phyloP scores from a whole-genome alignment of 768 basidiomycete genomes.

The Pisolithus tinctorius region DNA sequence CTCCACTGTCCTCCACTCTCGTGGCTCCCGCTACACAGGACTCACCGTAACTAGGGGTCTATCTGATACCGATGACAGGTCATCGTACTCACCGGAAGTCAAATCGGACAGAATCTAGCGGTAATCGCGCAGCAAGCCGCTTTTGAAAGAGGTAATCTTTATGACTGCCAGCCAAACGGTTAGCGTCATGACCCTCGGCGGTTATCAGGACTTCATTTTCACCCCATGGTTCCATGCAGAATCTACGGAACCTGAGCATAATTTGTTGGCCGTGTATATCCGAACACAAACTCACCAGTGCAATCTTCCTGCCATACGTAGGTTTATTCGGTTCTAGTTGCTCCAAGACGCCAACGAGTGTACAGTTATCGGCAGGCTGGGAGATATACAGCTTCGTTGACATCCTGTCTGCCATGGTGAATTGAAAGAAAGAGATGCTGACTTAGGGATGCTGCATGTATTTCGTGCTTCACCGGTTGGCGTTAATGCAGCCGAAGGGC shows the following conservation, averaged over 20 bases:
- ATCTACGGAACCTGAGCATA: constrained; percentile 42
- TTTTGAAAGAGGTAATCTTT: constrained; percentile 83
- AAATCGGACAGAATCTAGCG: constrained; percentile 78
- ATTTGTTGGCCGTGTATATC: constrained; percentile 1
- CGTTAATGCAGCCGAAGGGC: neutral
- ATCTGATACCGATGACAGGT: constrained; percentile 3
- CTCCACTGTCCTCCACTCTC: constrained; percentile 67
- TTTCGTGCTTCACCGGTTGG: neutral
- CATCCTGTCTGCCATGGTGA: constrained; percentile 13
- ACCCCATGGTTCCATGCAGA: constrained; percentile 77
- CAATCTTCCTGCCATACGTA: constrained; percentile 54
- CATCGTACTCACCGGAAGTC: constrained; percentile 63
- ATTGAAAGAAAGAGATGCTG: neutral
- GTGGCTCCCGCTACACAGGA: constrained; percentile 55
- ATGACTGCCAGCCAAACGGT: constrained; percentile 42
- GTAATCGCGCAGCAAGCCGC: constrained; percentile 55
- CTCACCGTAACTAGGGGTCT: neutral
- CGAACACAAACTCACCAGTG: constrained; percentile 43
- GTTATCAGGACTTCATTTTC: constrained; percentile 15
- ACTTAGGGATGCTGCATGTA: neutral
- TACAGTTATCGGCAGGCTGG: constrained; percentile 39
- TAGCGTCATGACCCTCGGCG: neutral
- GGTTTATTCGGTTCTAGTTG: constrained; percentile 44
- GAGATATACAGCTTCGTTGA: constrained; percentile 51
- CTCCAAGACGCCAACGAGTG: constrained; percentile 56